phyloP scores from a whole-genome alignment of 352 stramenopile genomes.

The Phytophthora chlamydospora region DNA sequence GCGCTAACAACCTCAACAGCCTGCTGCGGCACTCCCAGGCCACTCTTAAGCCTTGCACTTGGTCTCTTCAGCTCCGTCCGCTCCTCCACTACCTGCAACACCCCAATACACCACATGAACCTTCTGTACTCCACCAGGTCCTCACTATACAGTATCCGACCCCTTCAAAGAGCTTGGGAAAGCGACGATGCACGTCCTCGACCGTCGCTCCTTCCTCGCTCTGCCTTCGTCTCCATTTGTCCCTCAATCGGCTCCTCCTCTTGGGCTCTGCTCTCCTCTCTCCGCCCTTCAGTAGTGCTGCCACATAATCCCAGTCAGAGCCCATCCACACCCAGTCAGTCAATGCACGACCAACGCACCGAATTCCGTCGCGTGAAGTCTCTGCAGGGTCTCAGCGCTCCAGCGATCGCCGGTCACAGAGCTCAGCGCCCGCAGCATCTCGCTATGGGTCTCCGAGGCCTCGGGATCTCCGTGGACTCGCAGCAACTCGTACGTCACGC shows the following conservation, averaged over 20 bases:
- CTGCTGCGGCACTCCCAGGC: background rate
- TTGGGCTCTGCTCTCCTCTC: slow-evolving; percentile 32
- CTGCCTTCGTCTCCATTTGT: slow-evolving; percentile 45
- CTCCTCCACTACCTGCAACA: slow-evolving; percentile 24
- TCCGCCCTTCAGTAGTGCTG: slow-evolving; percentile 42
- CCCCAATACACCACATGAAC: background rate
- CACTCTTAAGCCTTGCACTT: background rate
- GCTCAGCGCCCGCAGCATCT: slow-evolving; percentile 50
- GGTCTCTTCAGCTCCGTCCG: slow-evolving; percentile 12
- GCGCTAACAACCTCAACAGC: background rate
- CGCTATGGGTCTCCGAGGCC: slow-evolving; percentile 38
- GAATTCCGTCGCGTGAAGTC: slow-evolving; percentile 51
- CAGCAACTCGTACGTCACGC: slow-evolving; percentile 41
- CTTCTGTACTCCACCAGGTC: background rate
- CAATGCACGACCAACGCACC: slow-evolving; percentile 27
- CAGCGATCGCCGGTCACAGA: slow-evolving; percentile 25
- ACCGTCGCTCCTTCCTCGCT: slow-evolving; percentile 38
- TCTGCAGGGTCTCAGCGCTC: slow-evolving; percentile 42
- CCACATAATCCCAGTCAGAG: too few species aligned
- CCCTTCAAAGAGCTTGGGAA: slow-evolving; percentile 52
- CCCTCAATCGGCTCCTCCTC: slow-evolving; percentile 42
- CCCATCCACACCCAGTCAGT: too few species aligned
- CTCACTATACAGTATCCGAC: slow-evolving; percentile 19
- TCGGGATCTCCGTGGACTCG: slow-evolving; percentile 27
- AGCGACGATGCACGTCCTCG: slow-evolving; percentile 42